Evolutionary conservation across 495 filamentous ascomycete genomes (phyloP).

Genomic region (Daldinia decipiens): DNA sequence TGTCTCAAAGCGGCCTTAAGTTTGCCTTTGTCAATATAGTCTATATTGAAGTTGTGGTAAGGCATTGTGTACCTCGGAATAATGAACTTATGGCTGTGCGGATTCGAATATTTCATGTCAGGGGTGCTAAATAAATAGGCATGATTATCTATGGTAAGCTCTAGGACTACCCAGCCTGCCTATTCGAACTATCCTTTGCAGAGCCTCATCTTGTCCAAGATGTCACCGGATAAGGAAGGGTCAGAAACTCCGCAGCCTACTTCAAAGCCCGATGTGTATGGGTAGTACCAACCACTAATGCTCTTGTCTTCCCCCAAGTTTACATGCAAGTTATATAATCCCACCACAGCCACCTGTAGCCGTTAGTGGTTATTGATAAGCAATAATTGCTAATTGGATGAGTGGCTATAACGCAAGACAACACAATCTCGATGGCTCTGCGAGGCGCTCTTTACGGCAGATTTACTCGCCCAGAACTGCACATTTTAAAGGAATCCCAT

Average conservation of each 20-base stretch:
- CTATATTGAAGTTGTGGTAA: no score
- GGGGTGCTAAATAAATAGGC: background rate
- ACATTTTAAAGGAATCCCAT: background rate
- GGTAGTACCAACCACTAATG: background rate
- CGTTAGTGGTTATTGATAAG: constrained; percentile 3
- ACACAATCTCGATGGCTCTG: background rate
- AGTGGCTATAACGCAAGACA: background rate
- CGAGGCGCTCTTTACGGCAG: background rate
- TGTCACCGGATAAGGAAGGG: background rate
- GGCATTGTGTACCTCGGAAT: no score
- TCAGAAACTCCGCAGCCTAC: constrained; percentile 4
- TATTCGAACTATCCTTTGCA: background rate
- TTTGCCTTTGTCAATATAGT: no score
- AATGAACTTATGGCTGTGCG: no score
- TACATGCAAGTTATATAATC: background rate
- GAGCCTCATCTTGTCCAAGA: background rate
- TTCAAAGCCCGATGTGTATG: background rate
- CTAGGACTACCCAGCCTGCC: background rate
- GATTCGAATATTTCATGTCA: no score
- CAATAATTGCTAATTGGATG: background rate
- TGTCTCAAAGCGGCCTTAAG: no score
- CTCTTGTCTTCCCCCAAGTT: background rate
- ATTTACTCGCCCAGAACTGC: background rate
- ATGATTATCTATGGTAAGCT: background rate
- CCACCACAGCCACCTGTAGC: background rate